phyloP scores from a whole-genome alignment of 2,329 filamentous ascomycete species.

The Mollisia scopiformis region DNA sequence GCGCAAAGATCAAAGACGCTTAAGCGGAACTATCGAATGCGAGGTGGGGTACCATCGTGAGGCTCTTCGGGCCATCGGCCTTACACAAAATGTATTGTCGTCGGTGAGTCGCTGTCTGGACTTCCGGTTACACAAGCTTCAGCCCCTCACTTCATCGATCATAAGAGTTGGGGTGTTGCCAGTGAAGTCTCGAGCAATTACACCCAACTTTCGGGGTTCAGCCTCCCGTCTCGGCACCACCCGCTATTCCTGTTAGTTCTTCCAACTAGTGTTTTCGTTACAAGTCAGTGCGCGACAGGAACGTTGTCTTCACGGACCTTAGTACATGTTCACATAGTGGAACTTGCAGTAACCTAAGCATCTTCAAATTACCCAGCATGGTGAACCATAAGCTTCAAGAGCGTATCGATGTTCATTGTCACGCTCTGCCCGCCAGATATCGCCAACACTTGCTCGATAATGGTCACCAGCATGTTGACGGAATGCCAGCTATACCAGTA shows the following conservation, averaged over 20 bases:
- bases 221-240: background rate
- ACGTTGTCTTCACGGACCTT: too few species aligned
- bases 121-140: background rate
- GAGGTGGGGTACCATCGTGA: background rate
- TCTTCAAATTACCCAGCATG: background rate
- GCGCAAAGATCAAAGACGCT: too few species aligned
- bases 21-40: background rate
- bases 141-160: background rate
- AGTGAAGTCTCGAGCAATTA: background rate
- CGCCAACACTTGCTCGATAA: conserved; percentile 42
- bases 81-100: background rate
- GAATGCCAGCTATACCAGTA: conserved; percentile 50
- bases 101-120: background rate
- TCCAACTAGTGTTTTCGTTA: too few species aligned
- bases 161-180: background rate
- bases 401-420: conserved; percentile 51
- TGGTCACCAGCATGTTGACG: conserved; percentile 48
- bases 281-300: too few species aligned
- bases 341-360: too few species aligned
- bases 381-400: background rate
- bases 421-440: conserved; percentile 49
- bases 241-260: background rate
- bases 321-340: too few species aligned
- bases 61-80: background rate
- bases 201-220: background rate